Conservation (phyloP, 2,329 filamentous ascomycete species). For the Hysterium pulicare region DNA sequence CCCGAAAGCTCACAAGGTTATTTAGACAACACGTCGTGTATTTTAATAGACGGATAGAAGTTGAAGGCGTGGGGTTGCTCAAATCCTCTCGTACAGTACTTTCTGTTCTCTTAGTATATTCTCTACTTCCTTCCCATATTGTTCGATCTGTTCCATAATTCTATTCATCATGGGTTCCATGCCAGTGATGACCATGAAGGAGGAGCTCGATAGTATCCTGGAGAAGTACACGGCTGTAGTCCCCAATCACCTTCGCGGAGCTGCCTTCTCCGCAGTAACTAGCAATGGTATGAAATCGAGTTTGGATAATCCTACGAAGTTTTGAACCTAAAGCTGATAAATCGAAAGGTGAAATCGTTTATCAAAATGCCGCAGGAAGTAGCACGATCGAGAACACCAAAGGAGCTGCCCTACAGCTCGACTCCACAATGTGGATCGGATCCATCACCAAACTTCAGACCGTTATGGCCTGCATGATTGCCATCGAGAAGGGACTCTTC, state of each 20-base stretch:
- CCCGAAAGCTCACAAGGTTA: conserved; percentile 1
- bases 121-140: not conserved
- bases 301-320: not conserved
- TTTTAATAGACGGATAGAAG: not conserved
- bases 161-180: not conserved
- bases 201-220: conserved; percentile 9
- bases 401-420: conserved; percentile 2
- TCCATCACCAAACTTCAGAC: conserved; percentile 11
- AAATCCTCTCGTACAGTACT: not conserved
- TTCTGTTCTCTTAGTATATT: not conserved
- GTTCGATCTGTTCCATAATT: not conserved
- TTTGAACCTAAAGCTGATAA: not conserved
- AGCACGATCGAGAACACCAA: conserved; percentile 5
- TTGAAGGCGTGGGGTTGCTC: too few species aligned
- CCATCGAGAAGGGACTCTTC: conserved; percentile 9
- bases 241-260: conserved; percentile 6
- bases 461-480: conserved; percentile 7
- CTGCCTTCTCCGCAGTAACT: conserved; percentile 9
- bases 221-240: conserved; percentile 8
- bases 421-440: conserved; percentile 11
- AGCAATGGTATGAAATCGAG: conserved; percentile 4
- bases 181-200: not conserved
- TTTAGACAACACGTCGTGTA: not conserved
- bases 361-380: conserved; percentile 8
- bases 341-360: conserved; percentile 8